Conservation (phyloP, 1,284 basidiomycete species). For the Rhizoctonia solani region DNA sequence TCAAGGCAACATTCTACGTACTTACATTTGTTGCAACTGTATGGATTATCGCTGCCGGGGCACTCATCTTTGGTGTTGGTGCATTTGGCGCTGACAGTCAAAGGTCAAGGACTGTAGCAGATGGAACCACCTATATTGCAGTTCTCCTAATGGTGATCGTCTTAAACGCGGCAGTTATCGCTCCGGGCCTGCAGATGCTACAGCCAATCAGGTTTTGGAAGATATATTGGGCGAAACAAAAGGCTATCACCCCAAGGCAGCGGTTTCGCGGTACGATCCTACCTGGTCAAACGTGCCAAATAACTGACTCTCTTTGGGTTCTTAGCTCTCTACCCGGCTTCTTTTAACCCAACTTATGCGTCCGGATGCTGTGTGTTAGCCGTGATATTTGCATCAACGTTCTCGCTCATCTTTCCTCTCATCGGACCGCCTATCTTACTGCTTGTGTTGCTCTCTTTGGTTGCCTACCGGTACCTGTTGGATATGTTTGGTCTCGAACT, state of each 20-base stretch:
- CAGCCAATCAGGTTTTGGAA: slow-evolving; percentile 66
- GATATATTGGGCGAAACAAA: slow-evolving; percentile 57
- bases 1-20: slow-evolving; percentile 70
- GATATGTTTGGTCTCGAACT: slow-evolving; percentile 72
- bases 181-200: slow-evolving; percentile 69
- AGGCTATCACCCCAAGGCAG: slow-evolving; percentile 72
- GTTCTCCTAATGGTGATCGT: slow-evolving; percentile 64
- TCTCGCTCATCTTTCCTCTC: slow-evolving; percentile 73
- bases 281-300: not conserved
- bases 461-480: slow-evolving; percentile 76
- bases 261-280: slow-evolving; percentile 66
- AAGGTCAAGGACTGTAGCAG: slow-evolving; percentile 54
- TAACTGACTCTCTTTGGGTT: no score
- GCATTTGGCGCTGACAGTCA: slow-evolving; percentile 52
- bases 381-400: slow-evolving; percentile 71
- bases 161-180: slow-evolving; percentile 67
- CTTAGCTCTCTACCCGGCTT: slow-evolving; percentile 71
- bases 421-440: slow-evolving; percentile 71
- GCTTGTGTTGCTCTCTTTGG: slow-evolving; percentile 66
- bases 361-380: slow-evolving; percentile 67
- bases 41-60: slow-evolving; percentile 68
- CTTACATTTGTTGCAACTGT: slow-evolving; percentile 58
- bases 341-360: slow-evolving; percentile 68
- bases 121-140: slow-evolving; percentile 72
- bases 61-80: slow-evolving; percentile 66